These are phyloP conservation scores for Cucurbita argyrosperma DNA, from an alignment of 306 rosid species.

Conservation along the genomic window DNA sequence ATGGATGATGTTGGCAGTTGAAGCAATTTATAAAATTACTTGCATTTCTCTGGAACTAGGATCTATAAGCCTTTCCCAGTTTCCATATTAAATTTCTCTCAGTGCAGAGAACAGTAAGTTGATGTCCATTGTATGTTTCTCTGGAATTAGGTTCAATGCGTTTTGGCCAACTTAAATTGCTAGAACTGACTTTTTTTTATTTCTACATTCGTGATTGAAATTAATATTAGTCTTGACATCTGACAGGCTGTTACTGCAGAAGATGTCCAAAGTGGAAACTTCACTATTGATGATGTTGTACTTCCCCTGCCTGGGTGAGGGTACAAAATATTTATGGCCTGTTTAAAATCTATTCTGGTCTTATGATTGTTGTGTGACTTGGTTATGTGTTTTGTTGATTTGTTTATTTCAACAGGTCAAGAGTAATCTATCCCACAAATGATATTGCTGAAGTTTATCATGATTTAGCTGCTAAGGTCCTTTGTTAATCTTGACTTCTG, in stretches of 20 bases:
- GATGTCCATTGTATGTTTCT: not conserved
- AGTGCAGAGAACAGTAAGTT: not conserved
- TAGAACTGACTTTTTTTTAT: not conserved
- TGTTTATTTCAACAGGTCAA: constrained; percentile 40
- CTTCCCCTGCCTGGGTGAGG: constrained; percentile 97
- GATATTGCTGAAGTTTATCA: constrained; percentile 54
- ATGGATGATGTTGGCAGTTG: not conserved
- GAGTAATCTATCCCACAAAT: constrained; percentile 57
- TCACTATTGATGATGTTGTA: constrained; percentile 61
- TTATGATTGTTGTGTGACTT: not conserved
- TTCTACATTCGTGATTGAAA: not conserved
- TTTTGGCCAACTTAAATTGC: not conserved
- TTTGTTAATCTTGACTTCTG: not conserved
- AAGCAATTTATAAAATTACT: not conserved
- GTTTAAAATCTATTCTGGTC: constrained; percentile 3
- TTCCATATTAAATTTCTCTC: not conserved
- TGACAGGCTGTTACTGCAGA: constrained; percentile 60
- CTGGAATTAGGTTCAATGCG: not conserved
- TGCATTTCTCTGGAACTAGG: not conserved
- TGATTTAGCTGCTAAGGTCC: constrained; percentile 71
- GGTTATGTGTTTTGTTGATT: not conserved
- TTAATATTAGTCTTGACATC: not conserved
- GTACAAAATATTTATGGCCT: not conserved
- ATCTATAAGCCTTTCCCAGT: not conserved
- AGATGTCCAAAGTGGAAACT: constrained; percentile 45